Evolutionary conservation across 176 grass and related monocot genomes (phyloP).

Genomic region (Pharus latifolius): DNA sequence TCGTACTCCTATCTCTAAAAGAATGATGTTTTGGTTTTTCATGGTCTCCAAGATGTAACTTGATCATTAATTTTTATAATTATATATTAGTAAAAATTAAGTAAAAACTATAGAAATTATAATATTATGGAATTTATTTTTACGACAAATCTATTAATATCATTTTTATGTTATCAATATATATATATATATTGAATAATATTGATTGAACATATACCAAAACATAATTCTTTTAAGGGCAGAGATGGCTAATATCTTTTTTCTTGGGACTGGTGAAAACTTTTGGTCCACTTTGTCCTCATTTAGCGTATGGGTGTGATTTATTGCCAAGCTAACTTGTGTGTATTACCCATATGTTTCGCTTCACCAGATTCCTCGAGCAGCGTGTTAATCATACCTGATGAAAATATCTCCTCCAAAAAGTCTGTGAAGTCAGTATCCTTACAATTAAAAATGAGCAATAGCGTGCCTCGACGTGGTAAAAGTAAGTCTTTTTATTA

Average conservation of each 20-base stretch:
- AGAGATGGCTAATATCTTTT: not conserved
- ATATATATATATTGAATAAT: no score
- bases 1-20: no score
- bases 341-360: not conserved
- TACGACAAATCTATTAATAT: no score
- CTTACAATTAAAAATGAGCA: not conserved
- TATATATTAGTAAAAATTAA: no score
- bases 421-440: constrained; percentile 8
- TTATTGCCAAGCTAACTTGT: constrained; percentile 2
- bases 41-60: no score
- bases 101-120: no score
- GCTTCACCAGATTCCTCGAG: not conserved
- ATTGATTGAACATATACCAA: no score
- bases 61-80: no score
- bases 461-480: constrained; percentile 18
- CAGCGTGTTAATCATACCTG: not conserved
- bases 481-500: constrained; percentile 26
- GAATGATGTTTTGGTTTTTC: no score
- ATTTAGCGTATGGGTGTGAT: constrained; percentile 4
- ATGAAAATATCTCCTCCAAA: not conserved
- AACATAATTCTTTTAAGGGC: no score
- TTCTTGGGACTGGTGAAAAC: not conserved
- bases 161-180: no score
- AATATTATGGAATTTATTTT: no score
- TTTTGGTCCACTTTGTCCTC: not conserved